Conservation (phyloP, 176 grass and related monocot species). For the Melocanna baccifera region DNA sequence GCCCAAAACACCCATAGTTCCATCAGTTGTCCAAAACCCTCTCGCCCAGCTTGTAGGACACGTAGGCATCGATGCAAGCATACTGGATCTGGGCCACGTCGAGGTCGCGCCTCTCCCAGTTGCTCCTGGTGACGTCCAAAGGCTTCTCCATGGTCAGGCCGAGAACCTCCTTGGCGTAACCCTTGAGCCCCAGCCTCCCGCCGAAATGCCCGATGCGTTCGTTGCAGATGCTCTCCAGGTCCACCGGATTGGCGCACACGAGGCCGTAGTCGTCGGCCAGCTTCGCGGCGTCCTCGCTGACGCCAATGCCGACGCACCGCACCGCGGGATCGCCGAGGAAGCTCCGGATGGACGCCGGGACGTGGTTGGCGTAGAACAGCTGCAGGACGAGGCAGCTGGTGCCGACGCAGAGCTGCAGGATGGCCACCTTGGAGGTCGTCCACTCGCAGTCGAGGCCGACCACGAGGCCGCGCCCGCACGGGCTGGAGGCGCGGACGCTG, state of each 20-base stretch:
- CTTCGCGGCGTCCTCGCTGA: constrained; percentile 39
- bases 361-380: constrained; percentile 35
- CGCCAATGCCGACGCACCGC: constrained; percentile 42
- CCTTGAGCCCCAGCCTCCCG: constrained; percentile 37
- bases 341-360: constrained; percentile 31
- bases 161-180: constrained; percentile 42
- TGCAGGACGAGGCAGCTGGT: constrained; percentile 58
- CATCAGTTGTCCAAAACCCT: constrained; percentile 14
- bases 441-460: constrained; percentile 68
- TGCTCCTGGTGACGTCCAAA: constrained; percentile 32
- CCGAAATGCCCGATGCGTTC: not conserved
- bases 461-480: not conserved
- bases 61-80: constrained; percentile 57
- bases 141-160: constrained; percentile 55
- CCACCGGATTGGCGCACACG: constrained; percentile 5
- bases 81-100: constrained; percentile 41
- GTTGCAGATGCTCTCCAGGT: constrained; percentile 32
- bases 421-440: constrained; percentile 39
- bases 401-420: constrained; percentile 55
- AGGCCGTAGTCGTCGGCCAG: constrained; percentile 42
- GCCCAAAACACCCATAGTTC: not conserved
- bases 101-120: constrained; percentile 48
- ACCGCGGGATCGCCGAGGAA: constrained; percentile 43
- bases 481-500: not conserved
- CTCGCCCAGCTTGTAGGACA: constrained; percentile 58